These are phyloP conservation scores for Mycena amicta DNA, from an alignment of 768 basidiomycete species.

Conservation along the genomic window DNA sequence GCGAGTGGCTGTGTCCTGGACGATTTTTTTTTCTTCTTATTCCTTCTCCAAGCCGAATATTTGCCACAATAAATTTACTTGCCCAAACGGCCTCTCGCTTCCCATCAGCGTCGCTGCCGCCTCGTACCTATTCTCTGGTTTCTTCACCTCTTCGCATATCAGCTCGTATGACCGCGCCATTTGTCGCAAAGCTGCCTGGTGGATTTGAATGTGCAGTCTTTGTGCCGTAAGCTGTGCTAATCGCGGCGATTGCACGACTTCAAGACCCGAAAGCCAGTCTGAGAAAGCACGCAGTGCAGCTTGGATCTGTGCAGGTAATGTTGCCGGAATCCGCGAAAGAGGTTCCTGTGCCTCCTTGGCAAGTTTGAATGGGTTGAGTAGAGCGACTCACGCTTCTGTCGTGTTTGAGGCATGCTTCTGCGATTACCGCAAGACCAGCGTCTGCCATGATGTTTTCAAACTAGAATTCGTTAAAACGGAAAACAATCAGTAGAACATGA, in stretches of 20 bases:
- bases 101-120: constrained; percentile 86
- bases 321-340: constrained; percentile 72
- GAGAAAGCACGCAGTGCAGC: constrained; percentile 72
- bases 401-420: constrained; percentile 44
- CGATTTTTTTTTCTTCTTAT: background rate
- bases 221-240: constrained; percentile 74
- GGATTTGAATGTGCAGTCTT: constrained; percentile 66
- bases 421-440: constrained; percentile 53
- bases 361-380: no score
- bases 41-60: constrained; percentile 72
- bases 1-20: background rate
- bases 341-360: no score
- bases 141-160: constrained; percentile 77
- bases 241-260: constrained; percentile 79
- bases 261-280: constrained; percentile 79
- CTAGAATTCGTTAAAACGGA: constrained; percentile 30
- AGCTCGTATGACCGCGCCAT: constrained; percentile 70
- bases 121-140: constrained; percentile 82
- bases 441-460: constrained; percentile 54
- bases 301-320: constrained; percentile 65
- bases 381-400: constrained; percentile 39
- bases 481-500: constrained; percentile 10
- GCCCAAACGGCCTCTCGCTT: constrained; percentile 82
- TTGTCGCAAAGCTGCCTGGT: constrained; percentile 70
- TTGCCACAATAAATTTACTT: constrained; percentile 71